These are phyloP conservation scores for Inosperma sp. DNA, from an alignment of 768 basidiomycete genomes.

Conservation along the genomic window DNA sequence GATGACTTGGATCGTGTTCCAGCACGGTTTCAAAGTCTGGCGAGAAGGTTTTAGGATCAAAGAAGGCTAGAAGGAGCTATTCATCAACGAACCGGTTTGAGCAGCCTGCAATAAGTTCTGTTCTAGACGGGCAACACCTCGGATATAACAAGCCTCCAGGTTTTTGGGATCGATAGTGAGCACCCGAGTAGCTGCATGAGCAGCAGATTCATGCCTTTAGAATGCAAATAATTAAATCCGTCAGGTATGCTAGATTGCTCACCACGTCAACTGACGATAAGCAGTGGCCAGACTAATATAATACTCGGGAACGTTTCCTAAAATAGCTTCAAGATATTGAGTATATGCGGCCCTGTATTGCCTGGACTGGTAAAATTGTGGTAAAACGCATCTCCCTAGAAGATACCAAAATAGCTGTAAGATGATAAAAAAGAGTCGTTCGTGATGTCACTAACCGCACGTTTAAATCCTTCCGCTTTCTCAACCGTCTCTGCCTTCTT, in stretches of 20 bases:
- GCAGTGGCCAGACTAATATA: slow-evolving; percentile 34
- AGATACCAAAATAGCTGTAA: not conserved
- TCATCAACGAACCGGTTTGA: slow-evolving; percentile 25
- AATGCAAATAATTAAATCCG: not conserved
- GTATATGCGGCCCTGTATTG: slow-evolving; percentile 32
- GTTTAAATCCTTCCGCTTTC: slow-evolving; percentile 21
- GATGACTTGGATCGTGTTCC: slow-evolving; percentile 27
- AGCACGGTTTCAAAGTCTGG: slow-evolving; percentile 36
- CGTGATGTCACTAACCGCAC: slow-evolving; percentile 14
- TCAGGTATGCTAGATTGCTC: slow-evolving; percentile 4
- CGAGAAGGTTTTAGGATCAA: not conserved
- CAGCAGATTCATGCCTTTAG: slow-evolving; percentile 37
- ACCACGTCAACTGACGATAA: slow-evolving; percentile 35
- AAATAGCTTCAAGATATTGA: slow-evolving; percentile 34
- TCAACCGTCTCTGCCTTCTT: slow-evolving; percentile 17
- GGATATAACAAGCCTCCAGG: slow-evolving; percentile 38
- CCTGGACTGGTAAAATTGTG: slow-evolving; percentile 22
- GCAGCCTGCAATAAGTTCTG: slow-evolving; percentile 28
- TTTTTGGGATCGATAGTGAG: slow-evolving; percentile 35
- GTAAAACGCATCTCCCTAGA: slow-evolving; percentile 34
- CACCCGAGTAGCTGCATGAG: slow-evolving; percentile 34
- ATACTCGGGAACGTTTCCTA: slow-evolving; percentile 32
- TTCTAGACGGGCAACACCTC: slow-evolving; percentile 38
- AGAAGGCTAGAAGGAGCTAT: not conserved
- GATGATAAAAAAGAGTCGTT: not conserved